Conservation (phyloP, 305 asterid species). For the Solanum hybrid region DNA sequence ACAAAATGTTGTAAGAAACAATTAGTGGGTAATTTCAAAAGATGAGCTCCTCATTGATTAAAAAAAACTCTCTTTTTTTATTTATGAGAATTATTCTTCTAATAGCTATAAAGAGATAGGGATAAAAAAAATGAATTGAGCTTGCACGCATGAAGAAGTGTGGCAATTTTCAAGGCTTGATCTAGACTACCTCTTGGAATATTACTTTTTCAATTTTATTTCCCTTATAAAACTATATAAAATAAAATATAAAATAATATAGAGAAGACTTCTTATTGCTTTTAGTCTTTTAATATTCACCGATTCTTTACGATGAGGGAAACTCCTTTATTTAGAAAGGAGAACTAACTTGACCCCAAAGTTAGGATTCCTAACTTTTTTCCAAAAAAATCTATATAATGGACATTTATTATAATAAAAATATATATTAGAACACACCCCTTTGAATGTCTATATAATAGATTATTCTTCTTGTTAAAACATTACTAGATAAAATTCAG, state of each 20-base stretch:
- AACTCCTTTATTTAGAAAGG: too few relatives aligned
- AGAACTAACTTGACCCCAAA: too few relatives aligned
- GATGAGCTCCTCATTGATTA: neutral
- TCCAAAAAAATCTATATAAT: too few relatives aligned
- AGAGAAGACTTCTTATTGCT: too few relatives aligned
- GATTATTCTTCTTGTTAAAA: neutral
- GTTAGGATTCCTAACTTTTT: too few relatives aligned
- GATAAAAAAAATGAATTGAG: neutral
- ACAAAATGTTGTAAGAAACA: neutral
- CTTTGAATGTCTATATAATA: too few relatives aligned
- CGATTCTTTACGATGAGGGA: too few relatives aligned
- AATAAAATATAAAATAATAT: too few relatives aligned
- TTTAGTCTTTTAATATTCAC: too few relatives aligned
- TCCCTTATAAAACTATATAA: too few relatives aligned
- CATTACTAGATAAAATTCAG: neutral
- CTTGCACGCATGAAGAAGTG: neutral
- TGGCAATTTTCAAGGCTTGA: neutral
- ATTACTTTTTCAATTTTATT: too few relatives aligned
- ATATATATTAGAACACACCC: neutral
- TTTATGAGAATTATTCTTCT: neutral
- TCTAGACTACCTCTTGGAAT: too few relatives aligned
- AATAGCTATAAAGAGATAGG: neutral
- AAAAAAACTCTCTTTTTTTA: neutral
- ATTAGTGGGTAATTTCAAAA: neutral
- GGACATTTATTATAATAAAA: neutral